A percentile compares a stretch with the other conserved stretches of the same genome.
Conservation (phyloP, 129 eudicot genomes). For the Solidago caesia region DNA sequence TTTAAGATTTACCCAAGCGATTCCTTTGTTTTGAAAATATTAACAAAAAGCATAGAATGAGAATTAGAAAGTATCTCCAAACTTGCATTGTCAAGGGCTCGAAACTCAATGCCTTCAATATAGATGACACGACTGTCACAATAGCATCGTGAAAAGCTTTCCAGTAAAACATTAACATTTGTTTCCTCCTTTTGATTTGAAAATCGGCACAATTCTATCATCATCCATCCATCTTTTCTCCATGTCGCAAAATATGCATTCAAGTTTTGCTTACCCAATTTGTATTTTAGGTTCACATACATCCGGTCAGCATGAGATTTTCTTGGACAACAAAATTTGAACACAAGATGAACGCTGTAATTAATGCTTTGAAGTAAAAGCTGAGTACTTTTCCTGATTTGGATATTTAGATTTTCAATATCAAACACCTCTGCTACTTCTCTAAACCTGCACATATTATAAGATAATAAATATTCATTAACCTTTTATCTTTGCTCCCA, state of each 20-base stretch:
- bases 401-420: constrained; percentile 2
- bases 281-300: constrained; percentile 24
- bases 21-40: not conserved
- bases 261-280: not conserved
- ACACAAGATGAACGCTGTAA: constrained; percentile 8
- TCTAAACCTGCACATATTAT: constrained; percentile 7
- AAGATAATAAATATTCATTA: not conserved
- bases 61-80: not conserved
- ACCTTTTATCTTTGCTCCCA: no score
- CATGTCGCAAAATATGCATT: constrained; percentile 18
- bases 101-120: constrained; percentile 3
- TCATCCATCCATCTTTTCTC: constrained; percentile 17
- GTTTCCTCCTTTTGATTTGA: not conserved
- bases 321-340: constrained; percentile 5
- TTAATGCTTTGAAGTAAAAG: not conserved
- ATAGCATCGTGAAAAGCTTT: constrained; percentile 15
- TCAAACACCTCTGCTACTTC: constrained; percentile 5
- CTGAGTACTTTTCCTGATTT: constrained; percentile 6
- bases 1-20: not conserved
- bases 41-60: not conserved
- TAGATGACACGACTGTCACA: constrained; percentile 10
- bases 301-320: not conserved
- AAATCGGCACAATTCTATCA: constrained; percentile 1
- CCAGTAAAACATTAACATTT: not conserved
- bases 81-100: not conserved